Evolutionary conservation across 371 early-diverging fungal species (phyloP), one percentile per base, ranked within the genome.

Genomic region (Capniomyces stellatus): DNA sequence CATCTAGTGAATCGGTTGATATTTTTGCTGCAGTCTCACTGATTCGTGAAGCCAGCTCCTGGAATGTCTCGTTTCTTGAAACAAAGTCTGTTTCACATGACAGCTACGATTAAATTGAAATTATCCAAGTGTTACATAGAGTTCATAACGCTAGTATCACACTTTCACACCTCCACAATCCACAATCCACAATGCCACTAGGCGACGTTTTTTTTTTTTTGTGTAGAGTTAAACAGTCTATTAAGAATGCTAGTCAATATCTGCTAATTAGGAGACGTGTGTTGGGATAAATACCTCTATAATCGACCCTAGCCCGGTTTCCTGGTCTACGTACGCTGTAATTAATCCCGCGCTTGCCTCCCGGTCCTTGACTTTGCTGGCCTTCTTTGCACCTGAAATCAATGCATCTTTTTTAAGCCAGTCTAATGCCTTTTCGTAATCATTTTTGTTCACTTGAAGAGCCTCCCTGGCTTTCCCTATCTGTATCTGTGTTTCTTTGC

Each of bases 71-170:
- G 58, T 81, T 82, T 55, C 87, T 76, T 10, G 89, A 81, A 6
- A 92, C 95, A 73, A 94, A 94, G 64, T 94, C 95, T 0, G 95
- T 90, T 66, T 94, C 95, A 57, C 89, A 88, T 69, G 85, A 83
- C 51, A 88, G 60, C 78, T 87, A 74, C 2, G 68, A 57, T 31
- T 18, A 43, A 21, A 25, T 18, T 15, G 15, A 48, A 48, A 48
- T 22, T 12, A 40, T n/a, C n/a, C n/a, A n/a, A n/a, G n/a, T n/a
- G n/a, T n/a, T n/a, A n/a, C n/a, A n/a, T n/a, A n/a, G n/a, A n/a
- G n/a, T n/a, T n/a, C n/a, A n/a, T n/a, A n/a, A n/a, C n/a, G n/a
- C n/a, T n/a, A n/a, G n/a, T n/a, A n/a, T n/a, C n/a, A n/a, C n/a
- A n/a, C n/a, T n/a, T n/a, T n/a, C n/a, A n/a, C n/a, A n/a, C n/a